phyloP scores from a whole-genome alignment of 1,284 basidiomycete species.

The Lignosus rhinocerotis region DNA sequence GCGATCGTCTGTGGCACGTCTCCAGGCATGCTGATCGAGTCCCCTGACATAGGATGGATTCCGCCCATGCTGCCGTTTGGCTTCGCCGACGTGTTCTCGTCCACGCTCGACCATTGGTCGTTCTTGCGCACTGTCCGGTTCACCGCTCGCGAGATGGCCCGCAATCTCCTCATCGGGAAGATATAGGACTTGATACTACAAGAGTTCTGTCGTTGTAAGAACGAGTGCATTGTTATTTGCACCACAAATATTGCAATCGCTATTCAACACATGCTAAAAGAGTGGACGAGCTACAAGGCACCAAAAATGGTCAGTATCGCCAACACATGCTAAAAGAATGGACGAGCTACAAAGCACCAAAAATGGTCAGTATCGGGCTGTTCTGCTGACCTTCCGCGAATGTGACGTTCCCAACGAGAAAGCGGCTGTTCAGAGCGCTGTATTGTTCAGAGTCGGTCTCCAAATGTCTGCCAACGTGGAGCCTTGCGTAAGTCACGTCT shows the following conservation, averaged over 20 bases:
- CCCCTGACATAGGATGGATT: conserved; percentile 73
- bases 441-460: background rate
- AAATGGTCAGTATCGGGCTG: background rate
- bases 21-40: background rate
- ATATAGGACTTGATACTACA: conserved; percentile 46
- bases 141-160: conserved; percentile 81
- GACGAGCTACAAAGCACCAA: background rate
- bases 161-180: conserved; percentile 84
- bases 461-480: background rate
- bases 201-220: too few species aligned
- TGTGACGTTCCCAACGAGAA: background rate
- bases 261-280: too few species aligned
- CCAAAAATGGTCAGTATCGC: background rate
- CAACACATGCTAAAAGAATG: too few species aligned
- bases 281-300: background rate
- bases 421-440: background rate
- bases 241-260: too few species aligned
- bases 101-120: conserved; percentile 87
- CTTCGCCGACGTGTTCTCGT: conserved; percentile 81
- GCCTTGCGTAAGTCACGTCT: background rate
- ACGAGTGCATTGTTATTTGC: too few species aligned
- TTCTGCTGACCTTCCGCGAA: background rate
- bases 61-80: conserved; percentile 93
- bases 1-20: background rate
- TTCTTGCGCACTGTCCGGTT: conserved; percentile 80